Base-by-base conservation (phyloP, 2,329 filamentous ascomycete genomes). In the Diplocarpon rosae region DNA sequence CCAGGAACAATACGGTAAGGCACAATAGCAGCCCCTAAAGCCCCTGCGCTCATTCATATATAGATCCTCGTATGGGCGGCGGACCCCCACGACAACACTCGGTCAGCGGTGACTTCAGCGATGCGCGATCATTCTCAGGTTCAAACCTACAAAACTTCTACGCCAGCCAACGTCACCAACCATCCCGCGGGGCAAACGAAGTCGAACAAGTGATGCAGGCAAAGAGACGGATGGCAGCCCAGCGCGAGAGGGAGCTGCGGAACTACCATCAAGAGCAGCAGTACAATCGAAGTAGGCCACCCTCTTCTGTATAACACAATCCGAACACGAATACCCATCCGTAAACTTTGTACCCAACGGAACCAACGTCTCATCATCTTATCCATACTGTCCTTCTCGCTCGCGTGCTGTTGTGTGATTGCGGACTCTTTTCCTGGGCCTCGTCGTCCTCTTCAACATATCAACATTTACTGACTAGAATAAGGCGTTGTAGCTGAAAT, bases 221-320 rank as follows among this genome's bases (percentile, higher is more conserved):
- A 61, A 96, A 96, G 78, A 87, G 92, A 72, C 85, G 90, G 74
- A 93, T 96, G 86, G 92, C 92, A 62, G 92, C 92, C 66, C 92
- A 96, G 72, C 86, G 92, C 69, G 92, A 98, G 75, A 85, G 90
- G 69, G 92, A 98, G 73, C 82, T 98, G 68, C 87, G 92, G 69
- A 98, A 96, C 71, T 95, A 96, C 71, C 92, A 98, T 72, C 93
- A 95, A 71, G 92, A 98, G 78, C 92, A 98, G 78, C 92, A 98
- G 80, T 96, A 94, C 72, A 94, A 96, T 75, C 83, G 90, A 86
- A 95, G 92, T 96, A 86, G 80, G 84, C 80, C 80, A 68, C 76
- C 79, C 77, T 77, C 76, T 75, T 73, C 76, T 78, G 75, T 76
- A 78, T 83, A 80, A 76, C 76, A 72, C 54, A 48, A 44, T 52